Base-by-base conservation (phyloP, 2,329 filamentous ascomycete genomes). In the Neofusicoccum umdonicola region DNA sequence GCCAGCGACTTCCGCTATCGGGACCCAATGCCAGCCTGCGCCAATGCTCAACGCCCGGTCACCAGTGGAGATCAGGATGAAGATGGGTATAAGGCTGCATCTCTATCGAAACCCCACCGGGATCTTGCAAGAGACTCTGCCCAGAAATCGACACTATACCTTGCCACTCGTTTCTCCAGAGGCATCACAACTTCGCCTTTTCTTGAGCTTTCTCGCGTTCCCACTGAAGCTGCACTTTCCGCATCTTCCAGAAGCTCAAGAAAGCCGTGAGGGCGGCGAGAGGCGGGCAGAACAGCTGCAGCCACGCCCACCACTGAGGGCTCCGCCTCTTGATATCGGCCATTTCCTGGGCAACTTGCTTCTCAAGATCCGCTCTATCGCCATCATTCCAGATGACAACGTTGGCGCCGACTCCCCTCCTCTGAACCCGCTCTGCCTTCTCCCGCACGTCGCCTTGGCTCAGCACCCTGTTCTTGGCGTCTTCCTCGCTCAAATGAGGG, bases 351-450 rank as follows among this genome's bases (percentile, higher is more conserved):
- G 84, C 82, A 11, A 98, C 80, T 75, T 92, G 87, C 58, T 73
- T 77, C 77, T 86, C 84, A 72, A 99, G 76, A 67, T 92, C 87
- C 41, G 87, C 88, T 72, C 83, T 88, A 52, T 87, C 87, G 2
- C 86, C 87, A 78, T 98, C 94, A 79, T 99, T 99, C 91, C 91
- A 95, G 27, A 99, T 84, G 39, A 97, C 92, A 3, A 93, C 84
- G 0, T 93, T 94, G 54, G 83, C 84, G 6, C 80, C 82, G 47
- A 75, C 72, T 3, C 87, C 87, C 50, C 92, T 82, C 52, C 85
- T 87, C 77, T 90, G 82, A 66, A 89, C 91, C 74, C 92, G 82
- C 74, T 85, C 83, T 17, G 91, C 93, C 84, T 98, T 98, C 71
- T 90, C 86, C 68, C 87, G 83, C 66, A 97, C 90, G 76, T 96